phyloP scores from a whole-genome alignment of 2,329 filamentous ascomycete species.

The Penicillium crustosum region DNA sequence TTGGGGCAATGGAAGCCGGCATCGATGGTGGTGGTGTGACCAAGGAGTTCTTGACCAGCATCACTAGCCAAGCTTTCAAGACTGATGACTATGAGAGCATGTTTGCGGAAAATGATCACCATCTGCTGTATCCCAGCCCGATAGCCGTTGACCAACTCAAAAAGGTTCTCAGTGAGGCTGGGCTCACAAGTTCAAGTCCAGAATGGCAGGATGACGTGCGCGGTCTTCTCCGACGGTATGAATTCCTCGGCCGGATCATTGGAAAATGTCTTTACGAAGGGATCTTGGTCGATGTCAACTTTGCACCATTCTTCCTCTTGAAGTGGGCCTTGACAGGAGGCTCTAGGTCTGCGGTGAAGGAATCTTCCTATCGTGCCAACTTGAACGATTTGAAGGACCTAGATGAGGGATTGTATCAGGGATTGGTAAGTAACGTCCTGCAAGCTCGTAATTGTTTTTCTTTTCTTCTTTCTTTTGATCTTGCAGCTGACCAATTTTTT shows the following conservation, averaged over 20 bases:
- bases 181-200: conserved; percentile 53
- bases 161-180: conserved; percentile 55
- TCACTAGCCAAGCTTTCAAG: conserved; percentile 81
- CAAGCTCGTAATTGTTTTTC: background rate
- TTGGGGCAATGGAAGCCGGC: conserved; percentile 80
- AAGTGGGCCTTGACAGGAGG: conserved; percentile 85
- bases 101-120: conserved; percentile 82
- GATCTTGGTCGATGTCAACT: conserved; percentile 87
- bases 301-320: conserved; percentile 92
- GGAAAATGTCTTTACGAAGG: conserved; percentile 98
- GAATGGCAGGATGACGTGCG: conserved; percentile 59
- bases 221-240: conserved; percentile 70
- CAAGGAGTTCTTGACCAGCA: conserved; percentile 90
- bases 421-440: conserved; percentile 55
- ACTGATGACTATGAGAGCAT: conserved; percentile 59
- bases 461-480: background rate
- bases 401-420: conserved; percentile 86
- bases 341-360: conserved; percentile 61
- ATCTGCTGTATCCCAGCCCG: conserved; percentile 86
- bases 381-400: conserved; percentile 92
- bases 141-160: conserved; percentile 68
- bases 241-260: conserved; percentile 88
- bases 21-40: conserved; percentile 97
- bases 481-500: background rate
- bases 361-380: conserved; percentile 78